Percentiles rank a stretch among this genome's conserved stretches.
phyloP scores from a whole-genome alignment of 2,329 filamentous ascomycete genomes.

The Trichoderma sp. region DNA sequence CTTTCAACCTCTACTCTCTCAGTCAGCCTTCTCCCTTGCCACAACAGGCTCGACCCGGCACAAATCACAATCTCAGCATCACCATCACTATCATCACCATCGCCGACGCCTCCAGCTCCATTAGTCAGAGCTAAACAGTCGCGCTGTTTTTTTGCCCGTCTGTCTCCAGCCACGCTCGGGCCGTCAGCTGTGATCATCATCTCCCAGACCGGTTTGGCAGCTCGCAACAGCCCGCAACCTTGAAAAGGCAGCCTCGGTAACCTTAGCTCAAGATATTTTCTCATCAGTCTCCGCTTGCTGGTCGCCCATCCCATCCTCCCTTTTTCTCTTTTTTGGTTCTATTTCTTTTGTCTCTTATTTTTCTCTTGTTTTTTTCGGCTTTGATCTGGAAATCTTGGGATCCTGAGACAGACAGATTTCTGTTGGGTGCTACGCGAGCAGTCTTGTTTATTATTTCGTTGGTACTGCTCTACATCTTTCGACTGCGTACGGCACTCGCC shows the following conservation, averaged over 20 bases:
- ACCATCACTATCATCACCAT: not conserved
- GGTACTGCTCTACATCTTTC: not conserved
- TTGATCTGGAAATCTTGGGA: not conserved
- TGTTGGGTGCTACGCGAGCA: constrained; percentile 4
- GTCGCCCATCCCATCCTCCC: constrained; percentile 5
- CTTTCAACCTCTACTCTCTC: not conserved
- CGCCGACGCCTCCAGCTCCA: not conserved
- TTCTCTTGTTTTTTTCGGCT: not conserved
- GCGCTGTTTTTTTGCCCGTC: not conserved
- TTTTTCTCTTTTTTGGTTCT: constrained; percentile 11
- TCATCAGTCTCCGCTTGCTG: constrained; percentile 21
- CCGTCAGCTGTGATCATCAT: constrained; percentile 13
- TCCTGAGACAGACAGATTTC: not conserved
- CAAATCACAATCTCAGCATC: not conserved
- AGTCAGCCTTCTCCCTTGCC: not conserved
- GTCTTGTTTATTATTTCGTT: not conserved
- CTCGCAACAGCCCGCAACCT: constrained; percentile 9
- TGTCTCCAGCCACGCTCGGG: constrained; percentile 5
- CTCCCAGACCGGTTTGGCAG: constrained; percentile 15
- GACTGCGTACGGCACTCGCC: not conserved
- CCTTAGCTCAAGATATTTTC: constrained; percentile 10
- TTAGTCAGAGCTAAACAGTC: not conserved
- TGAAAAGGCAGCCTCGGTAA: constrained; percentile 10
- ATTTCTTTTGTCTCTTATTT: constrained; percentile 29
- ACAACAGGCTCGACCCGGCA: not conserved